Base-by-base conservation (phyloP, 768 basidiomycete genomes). In the Mycena vitilis region DNA sequence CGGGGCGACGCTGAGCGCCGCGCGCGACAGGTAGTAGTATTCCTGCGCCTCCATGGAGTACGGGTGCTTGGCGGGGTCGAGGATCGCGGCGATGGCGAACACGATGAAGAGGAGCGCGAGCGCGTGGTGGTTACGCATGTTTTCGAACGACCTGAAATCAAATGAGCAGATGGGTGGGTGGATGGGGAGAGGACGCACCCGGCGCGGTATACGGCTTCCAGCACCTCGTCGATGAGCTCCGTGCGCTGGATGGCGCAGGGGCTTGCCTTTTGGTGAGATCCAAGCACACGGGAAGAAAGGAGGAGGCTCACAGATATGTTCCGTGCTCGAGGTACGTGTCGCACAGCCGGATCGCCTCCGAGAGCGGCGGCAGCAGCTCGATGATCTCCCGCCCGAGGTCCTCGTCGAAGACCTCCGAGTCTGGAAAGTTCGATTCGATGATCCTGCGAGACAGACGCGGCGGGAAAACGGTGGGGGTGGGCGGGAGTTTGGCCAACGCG, bases 281-380 rank as follows among this genome's bases (percentile, higher is more conserved):
- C 10, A 37, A 44, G 55, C 36, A 60, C n/a, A 23, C 63, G 64
- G 20, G 25, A 47, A 37, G 45, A 40, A 60, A 12, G 63, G 42
- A 42, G 40, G 58, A 20, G 30, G 79, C 87, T 74, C 71, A 91
- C 89, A 89, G 73, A 75, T 81, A 87, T 73, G 84, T 81, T 15
- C 87, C 90, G 75, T 87, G 84, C 63, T 90, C 87, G 45, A 92
- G 78, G 75, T 92, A 94, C 38, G 88, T 78, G 47, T 92, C 88
- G 64, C 87, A 89, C 22, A 93, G 79, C 18, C 81, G 84, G 16
- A 85, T 78, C 1, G 92, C 91, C 71, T 91, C 87, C 5, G 87
- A 82, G 4, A 87, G 78, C 0, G 86, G 79, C 7, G 92, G 91
- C 2, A 91, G 80, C 45, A 85, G 72, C 15, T 73, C 72, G 69